Base-by-base conservation (phyloP, 495 filamentous ascomycete species). In the Margaritispora aquatica region DNA sequence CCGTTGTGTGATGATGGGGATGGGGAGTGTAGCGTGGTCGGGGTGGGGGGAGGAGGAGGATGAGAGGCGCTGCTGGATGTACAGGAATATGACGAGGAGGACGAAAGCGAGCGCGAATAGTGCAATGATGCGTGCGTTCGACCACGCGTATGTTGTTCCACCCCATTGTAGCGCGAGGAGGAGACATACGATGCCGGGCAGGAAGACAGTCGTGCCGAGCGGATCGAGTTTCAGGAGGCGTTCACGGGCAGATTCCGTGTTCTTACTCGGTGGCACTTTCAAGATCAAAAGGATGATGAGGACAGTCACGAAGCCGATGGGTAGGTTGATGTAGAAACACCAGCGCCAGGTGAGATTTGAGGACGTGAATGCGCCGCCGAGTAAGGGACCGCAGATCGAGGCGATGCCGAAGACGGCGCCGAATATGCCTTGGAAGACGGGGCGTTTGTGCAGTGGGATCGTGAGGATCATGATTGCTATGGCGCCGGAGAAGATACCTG, bases 111-210 rank as follows among this genome's bases (percentile, higher is more conserved):
- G 64, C 9, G 88, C 76, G 41, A 94, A 83, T 1, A 95, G 75
- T 2, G 78, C 79, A 53, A 92, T 87, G 62, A 92, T 84, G 15
- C 85, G 83, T 52, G 76, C 82, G 61, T 76, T 77, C 50, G 59
- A 66, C 90, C 90, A 95, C 0, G 71, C 60, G 60, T 92, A 90
- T 26, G 72, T 79, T 0, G 78, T 79, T 2, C 90, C 91, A 47
- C 90, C 91, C 91, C 91, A 96, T 68, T 94, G 89, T 20, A 96
- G 75, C 0, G 92, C 92, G 0, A 96, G 75, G 15, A 96, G 68
- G 1, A 93, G 70, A 61, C 80, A 86, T 61, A 92, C 75, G 24
- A 96, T 81, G 13, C 77, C 79, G 1, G 89, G 88, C 38, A 95
- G 73, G 66, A 96, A 88, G 54, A 88, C 69, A 1, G 76, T 2